phyloP scores from a whole-genome alignment of 495 filamentous ascomycete species.

The Hypoxylon rickii region DNA sequence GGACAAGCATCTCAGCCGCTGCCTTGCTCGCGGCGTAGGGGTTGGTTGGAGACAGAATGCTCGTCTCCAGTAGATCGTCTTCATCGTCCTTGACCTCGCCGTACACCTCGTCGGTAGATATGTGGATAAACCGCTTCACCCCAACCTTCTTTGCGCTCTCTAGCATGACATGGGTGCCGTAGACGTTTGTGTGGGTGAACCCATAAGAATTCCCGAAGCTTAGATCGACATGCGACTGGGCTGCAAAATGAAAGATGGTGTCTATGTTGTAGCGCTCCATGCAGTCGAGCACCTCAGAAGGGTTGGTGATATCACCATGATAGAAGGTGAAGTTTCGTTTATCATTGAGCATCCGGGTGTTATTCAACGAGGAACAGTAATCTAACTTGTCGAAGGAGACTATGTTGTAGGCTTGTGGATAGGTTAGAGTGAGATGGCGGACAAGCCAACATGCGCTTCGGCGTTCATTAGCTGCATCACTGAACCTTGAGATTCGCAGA shows the following conservation, averaged over 20 bases:
- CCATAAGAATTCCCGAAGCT: conserved; percentile 73
- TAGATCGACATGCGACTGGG: conserved; percentile 73
- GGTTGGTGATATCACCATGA: conserved; percentile 70
- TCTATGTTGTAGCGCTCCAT: conserved; percentile 68
- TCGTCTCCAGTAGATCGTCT: conserved; percentile 64
- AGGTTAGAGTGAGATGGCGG: conserved; percentile 68
- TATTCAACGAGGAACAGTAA: conserved; percentile 72
- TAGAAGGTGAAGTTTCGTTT: conserved; percentile 74
- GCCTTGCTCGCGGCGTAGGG: conserved; percentile 80
- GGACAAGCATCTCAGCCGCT: conserved; percentile 79
- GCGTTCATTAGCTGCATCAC: conserved; percentile 12
- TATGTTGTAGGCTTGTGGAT: conserved; percentile 70
- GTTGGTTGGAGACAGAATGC: conserved; percentile 70
- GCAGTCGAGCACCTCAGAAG: conserved; percentile 60
- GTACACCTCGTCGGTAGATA: conserved; percentile 80
- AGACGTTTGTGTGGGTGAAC: conserved; percentile 73
- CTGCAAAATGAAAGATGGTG: conserved; percentile 77
- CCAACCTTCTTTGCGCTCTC: conserved; percentile 67
- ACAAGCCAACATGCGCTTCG: conserved; percentile 70
- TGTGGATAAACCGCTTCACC: conserved; percentile 70
- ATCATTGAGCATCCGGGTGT: conserved; percentile 63
- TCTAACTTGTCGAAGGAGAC: conserved; percentile 79
- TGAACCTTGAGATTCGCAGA: conserved; percentile 1
- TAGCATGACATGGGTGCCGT: conserved; percentile 72
- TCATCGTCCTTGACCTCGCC: conserved; percentile 68